Base-by-base conservation (phyloP, 495 filamentous ascomycete species). In the Geoglossum glabrum region DNA sequence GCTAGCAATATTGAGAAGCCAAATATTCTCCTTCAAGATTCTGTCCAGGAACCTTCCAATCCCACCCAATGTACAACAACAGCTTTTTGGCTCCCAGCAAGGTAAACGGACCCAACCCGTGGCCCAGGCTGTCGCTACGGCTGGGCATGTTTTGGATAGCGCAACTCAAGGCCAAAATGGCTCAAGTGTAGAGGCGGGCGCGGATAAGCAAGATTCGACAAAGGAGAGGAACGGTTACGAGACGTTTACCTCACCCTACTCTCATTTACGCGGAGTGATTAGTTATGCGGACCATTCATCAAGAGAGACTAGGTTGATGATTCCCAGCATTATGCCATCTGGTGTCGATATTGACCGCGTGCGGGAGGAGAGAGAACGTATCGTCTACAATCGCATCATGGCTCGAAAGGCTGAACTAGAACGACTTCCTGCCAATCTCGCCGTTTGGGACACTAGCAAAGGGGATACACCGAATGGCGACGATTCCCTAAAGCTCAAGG, bases 361-460 rank as follows among this genome's bases (percentile, higher is more conserved):
- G 56, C 79, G 85, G 47, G 81, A 88, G 58, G 88, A 95, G 63
- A 79, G 88, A 10, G 92, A 96, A 65, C 78, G 82, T 52, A 83
- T 93, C 51, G 72, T 92, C 34, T 90, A 88, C 71, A 96, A 97
- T 64, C 82, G 87, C 54, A 90, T 97, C 68, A 78, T 76, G 59
- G 79, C 87, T 38, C 79, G 92, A 40, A 87, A 88, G 66, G 70
- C 79, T 23, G 87, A 95, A 64, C 76, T 98, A 1, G 86, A 90
- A 64, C 76, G 79, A 21, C 70, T 95, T 21, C 82, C 84, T 17
- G 88, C 84, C 31, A 95, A 89, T 64, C 71, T 95, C 34, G 84
- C 78, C 11, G 80, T 83, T 49, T 93, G 87, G 83, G 86, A 98
- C 65, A 79, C 82, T 0, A 76, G 73, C 65, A 82, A 83, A 54